Percentiles rank a stretch among this genome's conserved stretches.
Evolutionary conservation across 2,329 filamentous ascomycete species (phyloP).

Genomic region (Graphiopsis chlorocephala): DNA sequence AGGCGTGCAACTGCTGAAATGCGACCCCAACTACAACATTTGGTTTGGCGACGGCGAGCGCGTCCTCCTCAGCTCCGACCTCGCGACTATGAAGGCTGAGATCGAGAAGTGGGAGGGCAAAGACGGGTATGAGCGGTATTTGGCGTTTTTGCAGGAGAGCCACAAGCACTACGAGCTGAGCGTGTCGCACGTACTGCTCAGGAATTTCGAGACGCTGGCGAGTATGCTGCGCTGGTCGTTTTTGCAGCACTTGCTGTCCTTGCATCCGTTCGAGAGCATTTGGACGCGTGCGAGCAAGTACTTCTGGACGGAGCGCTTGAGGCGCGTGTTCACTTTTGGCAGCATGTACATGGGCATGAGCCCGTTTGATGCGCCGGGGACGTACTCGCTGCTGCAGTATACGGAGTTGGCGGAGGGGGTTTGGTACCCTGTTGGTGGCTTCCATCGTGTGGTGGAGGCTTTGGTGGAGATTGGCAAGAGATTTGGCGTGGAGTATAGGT

Average conservation of each 20-base stretch:
- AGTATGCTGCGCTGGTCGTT: constrained; percentile 60
- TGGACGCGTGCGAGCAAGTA: constrained; percentile 64
- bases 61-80: constrained; percentile 65
- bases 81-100: constrained; percentile 67
- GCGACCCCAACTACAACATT: constrained; percentile 72
- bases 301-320: constrained; percentile 66
- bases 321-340: constrained; percentile 71
- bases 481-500: constrained; percentile 60
- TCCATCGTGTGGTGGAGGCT: constrained; percentile 61
- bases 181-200: constrained; percentile 62
- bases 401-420: constrained; percentile 74
- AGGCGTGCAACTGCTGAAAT: constrained; percentile 67
- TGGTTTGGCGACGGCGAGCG: constrained; percentile 67
- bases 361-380: constrained; percentile 72
- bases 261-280: constrained; percentile 71
- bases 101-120: constrained; percentile 72
- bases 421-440: constrained; percentile 71
- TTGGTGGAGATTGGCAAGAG: constrained; percentile 62
- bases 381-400: constrained; percentile 71
- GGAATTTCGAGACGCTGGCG: constrained; percentile 62
- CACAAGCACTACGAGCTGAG: constrained; percentile 69
- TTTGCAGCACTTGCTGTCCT: constrained; percentile 54
- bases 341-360: constrained; percentile 85
- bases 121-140: constrained; percentile 67
- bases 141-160: constrained; percentile 64